A percentile compares a stretch with the other conserved stretches of the same genome.
Evolutionary conservation across 2,329 filamentous ascomycete species (phyloP).

Genomic region (Pleomassaria siparia): DNA sequence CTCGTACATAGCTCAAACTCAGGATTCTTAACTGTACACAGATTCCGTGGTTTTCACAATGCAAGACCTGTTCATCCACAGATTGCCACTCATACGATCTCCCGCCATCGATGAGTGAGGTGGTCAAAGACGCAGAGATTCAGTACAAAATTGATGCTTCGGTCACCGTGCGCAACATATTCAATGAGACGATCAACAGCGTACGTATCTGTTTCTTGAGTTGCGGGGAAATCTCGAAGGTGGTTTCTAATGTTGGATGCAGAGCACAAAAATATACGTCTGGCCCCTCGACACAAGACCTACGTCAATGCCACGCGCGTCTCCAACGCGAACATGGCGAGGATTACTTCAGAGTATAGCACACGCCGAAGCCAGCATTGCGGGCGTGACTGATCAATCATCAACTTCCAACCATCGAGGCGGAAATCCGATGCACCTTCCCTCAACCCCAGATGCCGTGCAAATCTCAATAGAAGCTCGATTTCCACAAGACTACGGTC

Average conservation of each 20-base stretch:
- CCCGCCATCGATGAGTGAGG: conserved; percentile 12
- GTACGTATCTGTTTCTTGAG: background rate
- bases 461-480: background rate
- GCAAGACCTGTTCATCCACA: conserved; percentile 11
- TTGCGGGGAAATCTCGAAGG: too few species aligned
- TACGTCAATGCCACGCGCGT: background rate
- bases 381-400: background rate
- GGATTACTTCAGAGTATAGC: too few species aligned
- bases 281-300: conserved; percentile 10
- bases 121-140: conserved; percentile 9
- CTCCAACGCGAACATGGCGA: conserved; percentile 4
- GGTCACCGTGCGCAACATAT: conserved; percentile 14
- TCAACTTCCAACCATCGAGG: background rate
- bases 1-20: background rate
- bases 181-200: conserved; percentile 12
- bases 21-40: background rate
- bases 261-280: conserved; percentile 4
- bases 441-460: conserved; percentile 5
- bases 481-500: conserved; percentile 9
- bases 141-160: conserved; percentile 13
- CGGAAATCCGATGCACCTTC: background rate
- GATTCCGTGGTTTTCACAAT: conserved; percentile 11
- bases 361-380: background rate
- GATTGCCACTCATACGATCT: conserved; percentile 6
- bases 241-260: background rate